phyloP scores from a whole-genome alignment of 169 alveolate species.

The Babesia gibsoni region DNA sequence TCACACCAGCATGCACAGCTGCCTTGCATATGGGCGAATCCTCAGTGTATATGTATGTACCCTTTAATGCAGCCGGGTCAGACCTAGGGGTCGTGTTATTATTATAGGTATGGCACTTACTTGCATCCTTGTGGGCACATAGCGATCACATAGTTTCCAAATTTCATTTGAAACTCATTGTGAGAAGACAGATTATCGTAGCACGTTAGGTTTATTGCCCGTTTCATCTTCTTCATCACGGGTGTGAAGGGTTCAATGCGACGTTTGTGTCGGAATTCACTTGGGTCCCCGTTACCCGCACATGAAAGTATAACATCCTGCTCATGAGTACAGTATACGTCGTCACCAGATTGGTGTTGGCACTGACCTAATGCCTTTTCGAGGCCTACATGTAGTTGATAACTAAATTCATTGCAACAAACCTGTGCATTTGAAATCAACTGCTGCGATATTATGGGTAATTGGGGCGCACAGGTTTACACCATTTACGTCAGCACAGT shows the following conservation, averaged over 20 bases:
- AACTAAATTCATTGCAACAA: not conserved
- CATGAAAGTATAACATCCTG: slow-evolving; percentile 74
- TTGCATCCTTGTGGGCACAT: slow-evolving; percentile 62
- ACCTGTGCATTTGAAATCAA: slow-evolving; percentile 80
- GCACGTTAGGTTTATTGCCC: slow-evolving; percentile 67
- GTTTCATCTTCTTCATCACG: slow-evolving; percentile 63
- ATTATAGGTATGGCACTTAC: slow-evolving; percentile 1
- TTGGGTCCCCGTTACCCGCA: slow-evolving; percentile 69
- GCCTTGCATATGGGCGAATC: slow-evolving; percentile 88
- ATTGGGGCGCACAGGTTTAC: slow-evolving; percentile 83
- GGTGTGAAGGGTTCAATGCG: slow-evolving; percentile 58
- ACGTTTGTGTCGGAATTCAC: slow-evolving; percentile 48
- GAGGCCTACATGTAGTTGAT: slow-evolving; percentile 13
- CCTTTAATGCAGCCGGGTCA: slow-evolving; percentile 71
- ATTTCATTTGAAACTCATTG: slow-evolving; percentile 55
- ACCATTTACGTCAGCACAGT: slow-evolving; percentile 80
- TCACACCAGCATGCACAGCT: slow-evolving; percentile 87
- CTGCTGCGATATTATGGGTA: slow-evolving; percentile 77
- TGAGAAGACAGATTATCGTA: slow-evolving; percentile 69
- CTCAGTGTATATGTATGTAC: slow-evolving; percentile 83
- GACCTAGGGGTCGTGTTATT: not conserved
- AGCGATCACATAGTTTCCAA: slow-evolving; percentile 62
- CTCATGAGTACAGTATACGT: slow-evolving; percentile 68
- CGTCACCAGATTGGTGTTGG: slow-evolving; percentile 54
- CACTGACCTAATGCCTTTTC: slow-evolving; percentile 51